A percentile compares a stretch with the other conserved stretches of the same genome.
Conservation (phyloP, 371 early-diverging fungal species). For the Mucor ambiguus region DNA sequence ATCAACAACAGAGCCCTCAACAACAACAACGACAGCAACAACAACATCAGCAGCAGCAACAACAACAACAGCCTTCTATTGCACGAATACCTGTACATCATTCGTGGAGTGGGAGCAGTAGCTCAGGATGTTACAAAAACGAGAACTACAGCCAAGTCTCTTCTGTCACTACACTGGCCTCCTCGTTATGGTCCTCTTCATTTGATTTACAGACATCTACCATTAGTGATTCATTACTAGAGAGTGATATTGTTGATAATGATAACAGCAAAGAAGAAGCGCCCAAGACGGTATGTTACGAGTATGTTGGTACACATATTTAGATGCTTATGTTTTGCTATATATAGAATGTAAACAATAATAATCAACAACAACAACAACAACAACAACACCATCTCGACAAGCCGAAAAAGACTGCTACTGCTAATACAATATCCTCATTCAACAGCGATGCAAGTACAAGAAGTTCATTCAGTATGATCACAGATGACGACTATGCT, state of each 20-base stretch:
- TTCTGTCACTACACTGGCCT: background rate
- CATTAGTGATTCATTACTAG: background rate
- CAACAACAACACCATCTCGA: background rate
- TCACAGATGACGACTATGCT: constrained; percentile 7
- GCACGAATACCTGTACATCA: constrained; percentile 8
- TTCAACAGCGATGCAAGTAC: constrained; percentile 17
- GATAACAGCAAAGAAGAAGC: background rate
- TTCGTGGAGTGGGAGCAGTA: constrained; percentile 8
- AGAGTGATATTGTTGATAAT: background rate
- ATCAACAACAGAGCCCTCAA: background rate
- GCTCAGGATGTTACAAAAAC: background rate
- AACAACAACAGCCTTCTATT: background rate
- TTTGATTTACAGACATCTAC: background rate
- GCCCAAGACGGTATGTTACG: background rate
- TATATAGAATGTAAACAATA: background rate
- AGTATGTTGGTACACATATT: background rate
- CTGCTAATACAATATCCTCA: constrained; percentile 19
- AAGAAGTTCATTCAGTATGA: constrained; percentile 21
- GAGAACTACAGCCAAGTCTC: background rate
- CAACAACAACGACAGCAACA: constrained; percentile 1
- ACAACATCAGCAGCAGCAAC: background rate
- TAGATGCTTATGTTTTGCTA: background rate
- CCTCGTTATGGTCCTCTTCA: constrained; percentile 3
- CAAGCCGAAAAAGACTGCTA: background rate
- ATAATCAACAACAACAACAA: background rate